Percentiles rank a stretch among this genome's conserved stretches.
Evolutionary conservation across 129 eudicot species (phyloP).

Genomic region (Flaveria robusta): DNA sequence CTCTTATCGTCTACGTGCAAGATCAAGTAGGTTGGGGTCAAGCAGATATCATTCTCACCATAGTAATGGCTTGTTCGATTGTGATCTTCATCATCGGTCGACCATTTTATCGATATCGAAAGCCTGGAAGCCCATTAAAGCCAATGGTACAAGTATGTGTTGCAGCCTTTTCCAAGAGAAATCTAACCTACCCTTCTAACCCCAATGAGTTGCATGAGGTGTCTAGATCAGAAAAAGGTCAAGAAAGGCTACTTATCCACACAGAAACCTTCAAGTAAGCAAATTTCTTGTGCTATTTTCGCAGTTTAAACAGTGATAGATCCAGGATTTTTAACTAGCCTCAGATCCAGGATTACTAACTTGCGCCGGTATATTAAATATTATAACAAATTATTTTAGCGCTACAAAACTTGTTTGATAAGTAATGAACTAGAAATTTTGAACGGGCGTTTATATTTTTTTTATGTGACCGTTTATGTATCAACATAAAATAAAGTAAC

Average conservation of each 20-base stretch:
- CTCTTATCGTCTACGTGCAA: slow-evolving; percentile 67
- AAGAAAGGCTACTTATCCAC: slow-evolving; percentile 59
- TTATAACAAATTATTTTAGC: neutral
- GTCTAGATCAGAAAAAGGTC: slow-evolving; percentile 45
- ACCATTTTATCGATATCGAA: slow-evolving; percentile 63
- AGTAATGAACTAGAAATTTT: neutral
- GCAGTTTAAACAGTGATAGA: neutral
- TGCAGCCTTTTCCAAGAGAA: slow-evolving; percentile 66
- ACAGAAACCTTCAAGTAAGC: slow-evolving; percentile 69
- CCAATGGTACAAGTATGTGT: slow-evolving; percentile 72
- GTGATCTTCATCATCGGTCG: slow-evolving; percentile 62
- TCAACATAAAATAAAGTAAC: neutral
- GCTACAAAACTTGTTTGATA: neutral
- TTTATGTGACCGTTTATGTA: neutral
- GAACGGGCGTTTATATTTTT: neutral
- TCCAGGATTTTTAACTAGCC: neutral
- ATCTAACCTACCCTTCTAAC: slow-evolving; percentile 54
- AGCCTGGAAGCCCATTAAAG: slow-evolving; percentile 61
- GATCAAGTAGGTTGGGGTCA: slow-evolving; percentile 72
- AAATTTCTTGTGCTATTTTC: neutral
- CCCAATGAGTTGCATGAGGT: slow-evolving; percentile 55
- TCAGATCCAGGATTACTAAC: no score
- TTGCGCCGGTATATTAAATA: neutral
- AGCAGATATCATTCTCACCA: slow-evolving; percentile 58
- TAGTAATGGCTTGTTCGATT: slow-evolving; percentile 51